Base-by-base conservation (phyloP, 108 stramenopile species). In the Cyclostephanos tholiformis region DNA sequence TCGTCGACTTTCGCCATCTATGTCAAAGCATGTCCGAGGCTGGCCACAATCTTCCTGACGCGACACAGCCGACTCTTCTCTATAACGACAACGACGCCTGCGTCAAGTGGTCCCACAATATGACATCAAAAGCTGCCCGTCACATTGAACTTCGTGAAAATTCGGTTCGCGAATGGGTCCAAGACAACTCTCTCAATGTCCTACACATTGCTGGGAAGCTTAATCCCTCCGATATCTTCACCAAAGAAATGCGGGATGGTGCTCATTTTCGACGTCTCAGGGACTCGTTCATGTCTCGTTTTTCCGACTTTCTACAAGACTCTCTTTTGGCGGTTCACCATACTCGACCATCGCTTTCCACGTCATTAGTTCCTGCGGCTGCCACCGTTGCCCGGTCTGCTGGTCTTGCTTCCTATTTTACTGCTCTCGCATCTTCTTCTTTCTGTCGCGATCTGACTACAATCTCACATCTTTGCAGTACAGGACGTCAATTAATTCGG, bases 51-150 rank as follows among this genome's bases (percentile, higher is more conserved):
- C 49, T 73, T 12, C 6, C 38, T n/a, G 64, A 73, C 44, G 36
- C 22, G 11, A 16, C 53, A 1, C 4, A 39, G 9, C 9, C 39
- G 16, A 73, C 59, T 0, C 10, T 2, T 6, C 23, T 73, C 7
- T 65, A 73, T 53, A 65, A 73, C 23, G 25, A 73, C 25, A 73
- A 73, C 63, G 20, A 73, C 46, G 72, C 63, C 20, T 59, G 58
- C 10, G 63, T 73, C 13, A 25, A 64, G 1, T 73, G 53, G 72
- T 43, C 50, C n/a, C 2, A 49, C 13, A 55, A 63, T 2, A 51
- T 64, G 6, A 65, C 64, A 48, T n/a, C n/a, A n/a, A n/a, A n/a
- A n/a, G n/a, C n/a, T n/a, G n/a, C n/a, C n/a, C n/a, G n/a, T n/a
- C n/a, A n/a, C n/a, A n/a, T n/a, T n/a, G n/a, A n/a, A n/a, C n/a